Percentiles rank a stretch among this genome's conserved stretches.
Evolutionary conservation across 75 land plant genomes (phyloP).

Genomic region (Pinus albicaulis): DNA sequence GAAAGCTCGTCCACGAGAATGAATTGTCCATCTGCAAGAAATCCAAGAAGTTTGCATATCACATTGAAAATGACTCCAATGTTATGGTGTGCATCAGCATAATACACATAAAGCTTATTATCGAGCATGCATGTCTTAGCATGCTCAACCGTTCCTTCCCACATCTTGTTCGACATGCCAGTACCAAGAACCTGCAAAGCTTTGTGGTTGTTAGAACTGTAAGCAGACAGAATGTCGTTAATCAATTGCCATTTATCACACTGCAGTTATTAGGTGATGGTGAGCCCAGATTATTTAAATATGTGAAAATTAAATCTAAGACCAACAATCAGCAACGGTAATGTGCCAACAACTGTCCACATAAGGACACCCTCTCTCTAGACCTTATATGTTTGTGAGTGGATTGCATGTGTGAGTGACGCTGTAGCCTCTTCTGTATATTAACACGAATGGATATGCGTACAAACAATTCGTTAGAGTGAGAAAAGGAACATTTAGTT

Average conservation of each 20-base stretch:
- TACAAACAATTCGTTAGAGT: not conserved
- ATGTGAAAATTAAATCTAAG: not conserved
- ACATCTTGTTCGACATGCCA: constrained; percentile 78
- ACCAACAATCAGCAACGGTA: not conserved
- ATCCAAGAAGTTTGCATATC: constrained; percentile 44
- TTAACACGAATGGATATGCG: not conserved
- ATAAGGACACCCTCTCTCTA: not conserved
- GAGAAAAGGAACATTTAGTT: not conserved
- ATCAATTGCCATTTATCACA: not conserved
- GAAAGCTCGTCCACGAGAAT: constrained; percentile 41
- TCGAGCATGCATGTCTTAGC: constrained; percentile 53
- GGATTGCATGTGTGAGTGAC: not conserved
- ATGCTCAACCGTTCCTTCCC: constrained; percentile 71
- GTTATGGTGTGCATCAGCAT: constrained; percentile 25
- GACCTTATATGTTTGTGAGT: not conserved
- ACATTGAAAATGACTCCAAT: constrained; percentile 53
- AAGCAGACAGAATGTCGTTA: not conserved
- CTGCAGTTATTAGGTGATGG: not conserved
- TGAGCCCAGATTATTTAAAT: not conserved
- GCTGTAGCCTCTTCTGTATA: not conserved
- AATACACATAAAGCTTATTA: constrained; percentile 26
- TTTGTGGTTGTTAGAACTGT: constrained; percentile 4
- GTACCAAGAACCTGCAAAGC: constrained; percentile 53
- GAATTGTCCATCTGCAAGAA: constrained; percentile 36
- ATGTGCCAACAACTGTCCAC: not conserved